These are phyloP conservation scores for Closterium sp. DNA, from an alignment of 139 green algal species.

Conservation along the genomic window DNA sequence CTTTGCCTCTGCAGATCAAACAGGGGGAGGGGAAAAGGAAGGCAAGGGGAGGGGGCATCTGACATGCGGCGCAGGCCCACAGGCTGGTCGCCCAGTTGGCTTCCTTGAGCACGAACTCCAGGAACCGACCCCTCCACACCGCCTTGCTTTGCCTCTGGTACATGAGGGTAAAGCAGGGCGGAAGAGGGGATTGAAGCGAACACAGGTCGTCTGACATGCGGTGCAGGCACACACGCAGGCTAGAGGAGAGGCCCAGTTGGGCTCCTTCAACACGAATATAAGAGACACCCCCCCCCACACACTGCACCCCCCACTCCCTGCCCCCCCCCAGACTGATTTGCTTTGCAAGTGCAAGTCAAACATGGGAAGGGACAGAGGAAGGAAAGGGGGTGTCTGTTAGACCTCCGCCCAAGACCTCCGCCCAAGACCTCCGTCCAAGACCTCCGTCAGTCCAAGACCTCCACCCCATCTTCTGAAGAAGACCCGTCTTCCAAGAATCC, in stretches of 20 bases:
- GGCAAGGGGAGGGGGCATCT: neutral
- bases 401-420: too few relatives aligned
- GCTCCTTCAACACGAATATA: neutral
- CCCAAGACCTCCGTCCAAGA: too few relatives aligned
- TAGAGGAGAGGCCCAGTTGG: neutral
- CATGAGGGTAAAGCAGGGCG: neutral
- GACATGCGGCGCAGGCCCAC: constrained; percentile 13
- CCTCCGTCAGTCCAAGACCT: too few relatives aligned
- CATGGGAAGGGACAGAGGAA: neutral
- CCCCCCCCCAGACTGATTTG: too few relatives aligned
- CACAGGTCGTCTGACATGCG: neutral
- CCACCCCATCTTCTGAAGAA: too few relatives aligned
- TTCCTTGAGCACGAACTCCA: constrained; percentile 4
- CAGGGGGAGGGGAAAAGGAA: neutral
- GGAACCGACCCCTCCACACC: neutral
- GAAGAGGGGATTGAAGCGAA: neutral
- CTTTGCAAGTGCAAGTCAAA: too few relatives aligned
- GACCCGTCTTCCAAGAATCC: too few relatives aligned
- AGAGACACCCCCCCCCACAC: neutral
- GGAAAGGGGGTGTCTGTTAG: constrained; percentile 2
- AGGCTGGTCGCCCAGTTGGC: constrained; percentile 4
- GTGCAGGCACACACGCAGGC: constrained; percentile 11
- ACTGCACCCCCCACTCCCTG: neutral
- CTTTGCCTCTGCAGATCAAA: neutral
- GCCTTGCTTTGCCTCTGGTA: constrained; percentile 3